These are phyloP conservation scores for Lecanosticta acicola DNA, from an alignment of 2,329 filamentous ascomycete species.

Conservation along the genomic window DNA sequence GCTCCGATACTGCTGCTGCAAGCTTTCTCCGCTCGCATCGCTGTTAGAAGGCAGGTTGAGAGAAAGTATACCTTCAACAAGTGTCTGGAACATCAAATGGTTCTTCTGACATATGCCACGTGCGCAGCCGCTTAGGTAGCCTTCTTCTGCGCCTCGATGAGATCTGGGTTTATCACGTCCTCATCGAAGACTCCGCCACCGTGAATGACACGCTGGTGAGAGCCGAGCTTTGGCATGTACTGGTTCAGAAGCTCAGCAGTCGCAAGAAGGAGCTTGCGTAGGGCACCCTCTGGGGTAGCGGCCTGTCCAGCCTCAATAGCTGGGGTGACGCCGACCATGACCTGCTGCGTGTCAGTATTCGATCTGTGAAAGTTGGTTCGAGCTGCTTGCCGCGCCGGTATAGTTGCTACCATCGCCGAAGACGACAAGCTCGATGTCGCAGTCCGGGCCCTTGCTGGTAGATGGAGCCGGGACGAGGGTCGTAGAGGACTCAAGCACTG, in stretches of 20 bases:
- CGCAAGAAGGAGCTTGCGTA: constrained; percentile 23
- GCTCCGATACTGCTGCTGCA: no score
- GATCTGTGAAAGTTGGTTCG: background rate
- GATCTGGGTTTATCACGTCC: constrained; percentile 12
- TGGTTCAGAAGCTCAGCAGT: constrained; percentile 23
- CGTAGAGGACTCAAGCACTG: constrained; percentile 1
- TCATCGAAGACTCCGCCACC: constrained; percentile 27
- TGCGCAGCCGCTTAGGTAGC: background rate
- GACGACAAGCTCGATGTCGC: constrained; percentile 15
- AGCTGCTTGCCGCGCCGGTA: constrained; percentile 5
- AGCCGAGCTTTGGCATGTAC: constrained; percentile 20
- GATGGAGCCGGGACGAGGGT: constrained; percentile 1
- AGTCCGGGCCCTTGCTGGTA: background rate
- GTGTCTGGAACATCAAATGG: no score
- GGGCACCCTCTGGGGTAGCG: constrained; percentile 17
- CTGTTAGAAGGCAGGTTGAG: no score
- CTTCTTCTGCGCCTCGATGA: constrained; percentile 10
- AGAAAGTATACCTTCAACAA: no score
- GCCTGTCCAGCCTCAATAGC: constrained; percentile 21
- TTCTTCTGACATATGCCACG: no score
- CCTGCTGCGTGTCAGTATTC: background rate
- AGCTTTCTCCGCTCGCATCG: no score
- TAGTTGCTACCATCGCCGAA: constrained; percentile 15
- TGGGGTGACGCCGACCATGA: constrained; percentile 18
- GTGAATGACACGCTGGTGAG: constrained; percentile 25